Conservation (phyloP, 306 rosid genomes). For the Gleditsia sinensis region DNA sequence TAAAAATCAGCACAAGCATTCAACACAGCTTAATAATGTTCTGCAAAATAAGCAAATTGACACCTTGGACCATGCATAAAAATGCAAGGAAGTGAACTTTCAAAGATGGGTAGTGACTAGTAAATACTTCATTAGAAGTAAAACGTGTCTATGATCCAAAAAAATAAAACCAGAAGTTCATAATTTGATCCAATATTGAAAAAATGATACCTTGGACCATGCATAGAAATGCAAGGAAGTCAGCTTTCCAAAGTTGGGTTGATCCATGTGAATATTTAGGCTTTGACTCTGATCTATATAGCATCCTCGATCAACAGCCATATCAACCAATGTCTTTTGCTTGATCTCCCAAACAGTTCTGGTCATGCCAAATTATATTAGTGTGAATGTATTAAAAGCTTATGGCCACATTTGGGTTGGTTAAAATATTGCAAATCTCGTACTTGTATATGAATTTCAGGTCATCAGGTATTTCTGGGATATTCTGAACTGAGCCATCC, state of each 20-base stretch:
- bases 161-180: neutral
- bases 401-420: neutral
- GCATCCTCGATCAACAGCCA: conserved; percentile 88
- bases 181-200: neutral
- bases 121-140: neutral
- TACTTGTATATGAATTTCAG: conserved; percentile 79
- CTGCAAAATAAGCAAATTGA: neutral
- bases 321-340: conserved; percentile 81
- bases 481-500: conserved; percentile 69
- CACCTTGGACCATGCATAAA: conserved; percentile 82
- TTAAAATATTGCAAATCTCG: neutral
- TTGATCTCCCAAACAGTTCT: conserved; percentile 99
- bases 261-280: conserved; percentile 84
- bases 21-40: neutral
- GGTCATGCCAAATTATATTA: conserved; percentile 31
- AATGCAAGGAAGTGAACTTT: conserved; percentile 77
- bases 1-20: neutral
- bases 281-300: conserved; percentile 92
- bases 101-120: conserved; percentile 50
- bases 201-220: conserved; percentile 70
- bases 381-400: conserved; percentile 14
- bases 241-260: conserved; percentile 82
- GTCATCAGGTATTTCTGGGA: conserved; percentile 62
- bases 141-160: neutral
- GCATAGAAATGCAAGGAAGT: conserved; percentile 91